phyloP scores from a whole-genome alignment of 1,139 yeast genomes.

The Kurtzmaniella quercitrusa region DNA sequence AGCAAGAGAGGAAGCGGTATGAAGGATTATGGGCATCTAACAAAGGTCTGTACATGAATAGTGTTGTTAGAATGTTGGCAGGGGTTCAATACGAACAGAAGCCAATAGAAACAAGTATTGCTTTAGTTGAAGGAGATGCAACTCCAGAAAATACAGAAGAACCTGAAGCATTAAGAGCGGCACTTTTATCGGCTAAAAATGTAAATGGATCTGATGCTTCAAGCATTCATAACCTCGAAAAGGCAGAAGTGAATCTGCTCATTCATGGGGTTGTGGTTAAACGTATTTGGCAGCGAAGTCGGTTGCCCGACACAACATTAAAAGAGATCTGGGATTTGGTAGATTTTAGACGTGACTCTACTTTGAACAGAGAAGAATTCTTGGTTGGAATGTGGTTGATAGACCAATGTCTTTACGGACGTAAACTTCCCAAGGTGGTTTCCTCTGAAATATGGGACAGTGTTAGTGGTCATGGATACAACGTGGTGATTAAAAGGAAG shows the following conservation, averaged over 20 bases:
- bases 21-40: slow-evolving; percentile 95
- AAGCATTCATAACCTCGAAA: slow-evolving; percentile 29
- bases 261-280: slow-evolving; percentile 69
- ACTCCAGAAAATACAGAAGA: slow-evolving; percentile 15
- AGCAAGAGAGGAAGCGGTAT: slow-evolving; percentile 77
- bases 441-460: slow-evolving; percentile 63
- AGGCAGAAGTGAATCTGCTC: slow-evolving; percentile 34
- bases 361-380: slow-evolving; percentile 75
- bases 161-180: slow-evolving; percentile 28
- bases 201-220: slow-evolving; percentile 16
- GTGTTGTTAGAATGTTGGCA: slow-evolving; percentile 29
- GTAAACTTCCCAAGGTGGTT: slow-evolving; percentile 72
- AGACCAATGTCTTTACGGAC: slow-evolving; percentile 92
- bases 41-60: slow-evolving; percentile 57
- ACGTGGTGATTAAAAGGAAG: slow-evolving; percentile 35
- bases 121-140: slow-evolving; percentile 13
- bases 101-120: slow-evolving; percentile 14
- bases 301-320: slow-evolving; percentile 61
- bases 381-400: slow-evolving; percentile 95
- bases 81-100: slow-evolving; percentile 31
- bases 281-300: slow-evolving; percentile 76
- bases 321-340: slow-evolving; percentile 75
- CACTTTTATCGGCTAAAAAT: slow-evolving; percentile 25
- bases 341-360: slow-evolving; percentile 72
- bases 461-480: slow-evolving; percentile 47